These are phyloP conservation scores for Kwoniella newhampshirensis DNA, from an alignment of 768 basidiomycete genomes.

Conservation along the genomic window DNA sequence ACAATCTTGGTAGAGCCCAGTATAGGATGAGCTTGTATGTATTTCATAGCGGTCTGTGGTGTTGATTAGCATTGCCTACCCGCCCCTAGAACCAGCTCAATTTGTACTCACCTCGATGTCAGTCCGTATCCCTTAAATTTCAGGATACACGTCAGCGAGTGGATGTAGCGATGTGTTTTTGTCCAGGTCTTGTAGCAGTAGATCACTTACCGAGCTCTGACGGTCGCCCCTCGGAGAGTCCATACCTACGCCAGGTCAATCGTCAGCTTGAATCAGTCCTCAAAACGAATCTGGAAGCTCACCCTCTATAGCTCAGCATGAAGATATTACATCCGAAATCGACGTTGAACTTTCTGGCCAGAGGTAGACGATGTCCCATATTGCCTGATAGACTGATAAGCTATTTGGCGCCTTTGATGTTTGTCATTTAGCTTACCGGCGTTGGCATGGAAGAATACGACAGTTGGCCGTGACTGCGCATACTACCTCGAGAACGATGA, in stretches of 20 bases:
- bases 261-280: conserved; percentile 8
- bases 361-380: conserved; percentile 80
- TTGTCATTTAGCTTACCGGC: conserved; percentile 55
- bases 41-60: conserved; percentile 63
- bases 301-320: conserved; percentile 93
- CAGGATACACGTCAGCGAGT: not conserved
- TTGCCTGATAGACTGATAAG: conserved; percentile 40
- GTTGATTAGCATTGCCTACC: not conserved
- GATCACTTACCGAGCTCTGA: conserved; percentile 69
- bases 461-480: conserved; percentile 65
- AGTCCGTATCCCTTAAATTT: conserved; percentile 65
- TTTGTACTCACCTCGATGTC: conserved; percentile 71
- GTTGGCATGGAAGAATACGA: conserved; percentile 85
- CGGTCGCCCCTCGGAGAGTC: conserved; percentile 78
- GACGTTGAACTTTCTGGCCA: conserved; percentile 76
- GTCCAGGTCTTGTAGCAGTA: too few species aligned
- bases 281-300: too few species aligned
- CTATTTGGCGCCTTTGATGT: not conserved
- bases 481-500: conserved; percentile 21
- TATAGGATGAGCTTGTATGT: conserved; percentile 64
- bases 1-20: conserved; percentile 71
- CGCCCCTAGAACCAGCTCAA: not conserved
- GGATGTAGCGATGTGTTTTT: not conserved
- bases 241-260: conserved; percentile 68
- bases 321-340: conserved; percentile 89